Evolutionary conservation across 768 basidiomycete species (phyloP), one percentile per base, ranked within the genome.

Genomic region (Termitomyces titanicus): DNA sequence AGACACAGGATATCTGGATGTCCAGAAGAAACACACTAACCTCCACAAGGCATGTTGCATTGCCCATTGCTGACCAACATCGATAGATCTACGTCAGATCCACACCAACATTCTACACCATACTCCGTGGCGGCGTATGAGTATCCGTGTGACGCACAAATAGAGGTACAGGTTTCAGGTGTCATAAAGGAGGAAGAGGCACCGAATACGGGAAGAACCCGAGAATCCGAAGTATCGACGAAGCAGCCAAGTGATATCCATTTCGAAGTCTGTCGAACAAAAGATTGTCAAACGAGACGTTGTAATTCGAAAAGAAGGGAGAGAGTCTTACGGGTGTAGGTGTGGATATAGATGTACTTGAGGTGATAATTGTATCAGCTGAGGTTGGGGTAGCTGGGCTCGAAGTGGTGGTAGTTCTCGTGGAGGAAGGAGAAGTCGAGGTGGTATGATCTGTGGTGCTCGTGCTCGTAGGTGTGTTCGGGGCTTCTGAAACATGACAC

Each of bases 61-160:
- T 70, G 59, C 1, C 47, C 52, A 56, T 6, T 53, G 20, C 38
- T 59, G 54, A 38, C 72, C 66, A 10, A 55, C 55, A 6, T 64
- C 64, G 40, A 55, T 65, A 60, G 49, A 59, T 25, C 27, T 5
- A 72, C 29, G 46, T 65, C 56, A 5, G 64, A 63, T 22, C 71
- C 72, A 54, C 74, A 75, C 53, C 66, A 70, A 53, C 73, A 74
- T 53, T 75, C 67, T 8, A 47, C 52, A 4, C 71, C 72, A 49
- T 70, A 64, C 47, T 74, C 69, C 8, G 69, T 66, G 12, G 66
- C 74, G 31, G 74, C 74, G 52, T 73, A 65, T 12, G 58, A 64
- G 47, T 62, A 70, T 1, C 71, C 69, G 22, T 51, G 62, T 17
- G 50, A 47, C 5, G 65, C 53, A 48, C 72, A 75, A 25, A 64